phyloP scores from a whole-genome alignment of 2,329 filamentous ascomycete genomes.

The Fusarium fujikuroi region DNA sequence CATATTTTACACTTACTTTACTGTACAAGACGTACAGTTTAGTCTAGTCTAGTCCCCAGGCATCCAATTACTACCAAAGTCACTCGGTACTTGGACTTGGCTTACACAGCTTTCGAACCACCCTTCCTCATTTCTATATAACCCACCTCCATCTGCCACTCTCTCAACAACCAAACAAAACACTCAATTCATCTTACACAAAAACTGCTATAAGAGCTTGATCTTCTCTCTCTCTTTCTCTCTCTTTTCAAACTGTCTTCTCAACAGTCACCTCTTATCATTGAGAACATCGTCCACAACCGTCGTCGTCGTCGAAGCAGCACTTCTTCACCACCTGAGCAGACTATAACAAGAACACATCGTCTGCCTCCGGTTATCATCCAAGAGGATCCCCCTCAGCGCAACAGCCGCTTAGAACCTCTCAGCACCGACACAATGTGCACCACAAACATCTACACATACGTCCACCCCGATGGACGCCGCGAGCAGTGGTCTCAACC shows the following conservation, averaged over 20 bases:
- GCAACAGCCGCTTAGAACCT: conserved; percentile 29
- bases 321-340: conserved; percentile 23
- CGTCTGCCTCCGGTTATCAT: conserved; percentile 35
- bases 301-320: conserved; percentile 22
- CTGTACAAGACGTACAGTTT: background rate
- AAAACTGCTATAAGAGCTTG: conserved; percentile 8
- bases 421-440: conserved; percentile 58
- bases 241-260: conserved; percentile 33
- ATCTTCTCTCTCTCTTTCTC: background rate
- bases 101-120: conserved; percentile 34
- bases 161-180: conserved; percentile 21
- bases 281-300: conserved; percentile 41
- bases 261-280: conserved; percentile 22
- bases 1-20: conserved; percentile 32
- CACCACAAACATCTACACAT: conserved; percentile 59
- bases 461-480: conserved; percentile 59
- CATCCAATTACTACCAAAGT: conserved; percentile 24
- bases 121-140: conserved; percentile 38
- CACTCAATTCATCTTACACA: conserved; percentile 30
- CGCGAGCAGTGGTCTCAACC: conserved; percentile 49
- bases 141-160: conserved; percentile 33
- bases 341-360: conserved; percentile 19
- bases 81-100: background rate
- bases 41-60: conserved; percentile 25
- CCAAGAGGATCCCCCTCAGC: conserved; percentile 39